Conservation (phyloP, 345 rosid genomes). For the Dimocarpus longan region DNA sequence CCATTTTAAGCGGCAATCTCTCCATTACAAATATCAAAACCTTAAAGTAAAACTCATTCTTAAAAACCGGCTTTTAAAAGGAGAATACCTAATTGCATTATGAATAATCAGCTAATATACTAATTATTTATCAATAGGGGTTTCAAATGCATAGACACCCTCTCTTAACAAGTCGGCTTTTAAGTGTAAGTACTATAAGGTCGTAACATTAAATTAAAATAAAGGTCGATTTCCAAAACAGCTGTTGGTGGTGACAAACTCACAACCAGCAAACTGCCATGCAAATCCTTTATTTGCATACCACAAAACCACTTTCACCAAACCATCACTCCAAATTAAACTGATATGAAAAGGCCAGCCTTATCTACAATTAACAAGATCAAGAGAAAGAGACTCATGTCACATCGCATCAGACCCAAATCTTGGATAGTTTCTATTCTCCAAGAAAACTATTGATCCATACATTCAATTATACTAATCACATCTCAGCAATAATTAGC, state of each 20-base stretch:
- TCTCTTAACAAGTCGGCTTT: neutral
- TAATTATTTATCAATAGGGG: too few relatives aligned
- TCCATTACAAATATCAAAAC: neutral
- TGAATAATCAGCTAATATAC: neutral
- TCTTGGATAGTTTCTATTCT: too few relatives aligned
- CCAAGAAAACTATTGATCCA: neutral
- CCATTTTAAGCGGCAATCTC: neutral
- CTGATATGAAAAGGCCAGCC: neutral
- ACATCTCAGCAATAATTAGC: neutral
- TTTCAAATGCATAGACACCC: neutral
- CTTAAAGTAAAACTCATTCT: too few relatives aligned
- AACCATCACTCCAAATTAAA: neutral
- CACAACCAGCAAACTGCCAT: neutral
- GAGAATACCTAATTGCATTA: neutral
- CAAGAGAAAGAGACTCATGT: too few relatives aligned
- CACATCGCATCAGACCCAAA: neutral
- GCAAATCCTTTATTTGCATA: neutral
- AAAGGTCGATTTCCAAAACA: too few relatives aligned
- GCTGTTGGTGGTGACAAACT: neutral
- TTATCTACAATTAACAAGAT: too few relatives aligned
- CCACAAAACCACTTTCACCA: neutral
- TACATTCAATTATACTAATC: neutral
- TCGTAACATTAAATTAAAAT: neutral
- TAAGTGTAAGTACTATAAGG: too few relatives aligned
- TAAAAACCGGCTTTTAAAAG: neutral